These are phyloP conservation scores for Backusella tuberculispora DNA, from an alignment of 192 early-diverging fungal genomes.

Conservation along the genomic window DNA sequence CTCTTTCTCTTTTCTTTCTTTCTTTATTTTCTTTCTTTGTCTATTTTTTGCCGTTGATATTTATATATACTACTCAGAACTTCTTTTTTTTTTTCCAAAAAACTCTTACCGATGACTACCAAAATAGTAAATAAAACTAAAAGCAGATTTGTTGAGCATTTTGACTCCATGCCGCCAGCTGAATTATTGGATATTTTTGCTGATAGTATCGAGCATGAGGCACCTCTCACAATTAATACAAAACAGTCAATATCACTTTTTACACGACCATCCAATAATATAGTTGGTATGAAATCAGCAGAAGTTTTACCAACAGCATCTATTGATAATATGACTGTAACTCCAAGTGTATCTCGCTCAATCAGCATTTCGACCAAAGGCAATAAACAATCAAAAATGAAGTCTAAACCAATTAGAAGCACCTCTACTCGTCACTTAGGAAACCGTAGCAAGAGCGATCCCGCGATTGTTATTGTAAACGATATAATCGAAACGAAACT, in stretches of 20 bases:
- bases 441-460: background rate
- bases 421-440: background rate
- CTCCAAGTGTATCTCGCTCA: background rate
- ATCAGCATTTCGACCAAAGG: background rate
- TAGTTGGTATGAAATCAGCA: constrained; percentile 4
- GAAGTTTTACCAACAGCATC: background rate
- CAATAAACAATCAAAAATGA: background rate
- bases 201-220: background rate
- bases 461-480: background rate
- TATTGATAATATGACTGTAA: background rate
- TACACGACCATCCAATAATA: background rate
- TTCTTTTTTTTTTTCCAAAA: background rate
- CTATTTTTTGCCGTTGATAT: background rate
- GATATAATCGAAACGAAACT: background rate
- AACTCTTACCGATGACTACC: background rate
- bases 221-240: background rate
- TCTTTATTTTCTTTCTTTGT: background rate
- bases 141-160: constrained; percentile 4
- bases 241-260: background rate
- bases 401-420: background rate
- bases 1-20: background rate
- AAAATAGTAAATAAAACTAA: background rate
- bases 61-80: background rate
- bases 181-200: background rate
- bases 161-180: background rate